A percentile compares a stretch with the other conserved stretches of the same genome.
These are phyloP conservation scores for Colletotrichum cuscutae DNA, from an alignment of 2,329 filamentous ascomycete species.

Conservation along the genomic window DNA sequence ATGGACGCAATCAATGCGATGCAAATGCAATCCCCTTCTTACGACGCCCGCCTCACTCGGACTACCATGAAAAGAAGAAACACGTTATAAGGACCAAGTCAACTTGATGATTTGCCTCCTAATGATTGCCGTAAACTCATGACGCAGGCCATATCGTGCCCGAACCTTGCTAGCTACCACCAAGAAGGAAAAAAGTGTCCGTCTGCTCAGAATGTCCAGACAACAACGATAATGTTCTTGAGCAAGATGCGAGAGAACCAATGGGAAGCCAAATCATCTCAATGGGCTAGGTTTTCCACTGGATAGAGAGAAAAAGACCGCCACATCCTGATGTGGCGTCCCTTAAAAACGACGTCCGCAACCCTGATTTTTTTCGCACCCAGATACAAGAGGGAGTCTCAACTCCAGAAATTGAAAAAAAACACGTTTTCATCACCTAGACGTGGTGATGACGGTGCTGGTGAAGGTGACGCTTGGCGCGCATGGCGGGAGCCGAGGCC, in stretches of 20 bases:
- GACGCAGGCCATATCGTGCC: slow-evolving; percentile 27
- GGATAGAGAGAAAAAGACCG: slow-evolving; percentile 15
- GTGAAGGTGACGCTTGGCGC: slow-evolving; percentile 47
- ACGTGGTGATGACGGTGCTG: slow-evolving; percentile 48
- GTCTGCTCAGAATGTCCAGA: slow-evolving; percentile 32
- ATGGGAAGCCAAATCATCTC: slow-evolving; percentile 32
- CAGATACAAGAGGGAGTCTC: slow-evolving; percentile 7
- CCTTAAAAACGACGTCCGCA: slow-evolving; percentile 15
- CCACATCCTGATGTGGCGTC: slow-evolving; percentile 29
- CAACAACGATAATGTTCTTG: slow-evolving; percentile 26
- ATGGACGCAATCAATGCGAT: slow-evolving; percentile 20
- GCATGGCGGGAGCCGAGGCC: slow-evolving; percentile 33
- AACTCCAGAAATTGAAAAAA: slow-evolving; percentile 9
- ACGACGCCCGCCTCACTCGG: slow-evolving; percentile 16
- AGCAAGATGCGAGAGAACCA: slow-evolving; percentile 32
- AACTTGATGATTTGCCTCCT: slow-evolving; percentile 32
- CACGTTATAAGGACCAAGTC: slow-evolving; percentile 5
- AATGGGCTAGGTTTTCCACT: slow-evolving; percentile 11
- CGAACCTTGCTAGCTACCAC: slow-evolving; percentile 32
- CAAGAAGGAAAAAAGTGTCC: slow-evolving; percentile 27
- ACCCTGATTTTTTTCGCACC: slow-evolving; percentile 16
- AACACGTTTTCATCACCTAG: slow-evolving; percentile 13
- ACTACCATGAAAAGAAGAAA: slow-evolving; percentile 18
- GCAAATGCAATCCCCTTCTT: not conserved
- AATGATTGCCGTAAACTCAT: slow-evolving; percentile 32